Evolutionary conservation across 2,329 filamentous ascomycete genomes (phyloP), one percentile per base, ranked within the genome.

Genomic region (Penicillium italicum): DNA sequence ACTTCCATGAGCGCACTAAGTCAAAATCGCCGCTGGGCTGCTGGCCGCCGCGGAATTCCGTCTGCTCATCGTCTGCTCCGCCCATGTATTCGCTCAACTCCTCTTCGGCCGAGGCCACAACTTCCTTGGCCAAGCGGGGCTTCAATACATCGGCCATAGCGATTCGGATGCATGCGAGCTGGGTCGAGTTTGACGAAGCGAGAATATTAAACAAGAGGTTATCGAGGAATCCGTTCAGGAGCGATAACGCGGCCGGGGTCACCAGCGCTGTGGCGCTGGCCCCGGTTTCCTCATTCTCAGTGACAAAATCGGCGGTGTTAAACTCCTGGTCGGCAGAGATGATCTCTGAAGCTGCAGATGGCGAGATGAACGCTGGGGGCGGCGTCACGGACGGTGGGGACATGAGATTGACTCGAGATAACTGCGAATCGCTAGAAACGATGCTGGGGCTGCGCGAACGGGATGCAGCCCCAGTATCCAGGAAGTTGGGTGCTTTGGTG

Each of bases 171-270:
- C 86, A 82, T 8, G 83, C 76, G 9, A 97, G 80, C 3, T 86
- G 85, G 0, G 91, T 95, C 3, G 91, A 91, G 65, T 87, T 86
- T 18, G 93, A 87, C 12, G 85, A 79, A 26, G 86, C 85, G n/a
- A 99, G 83, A 60, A 97, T 89, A 68, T 90, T 93, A 78, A 92
- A 96, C 6, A 99, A 82, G 5, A 97, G 80, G 69, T 97, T 90
- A 72, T 99, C 94, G 59, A 99, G 83, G 69, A 99, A 99, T 66
- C 83, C 86, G 76, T 99, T 99, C 69, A 97, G 83, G 10, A 96
- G 82, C 40, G 82, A 80, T 36, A 97, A 78, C 0, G 94, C 90
- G 28, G 83, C 81, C 2, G 82, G 79, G 1, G 91, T 87, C 55
- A 96, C 89, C 46, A 88, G 72, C 18, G 89, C 89, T 18, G 87